A percentile compares a stretch with the other conserved stretches of the same genome.
phyloP scores from a whole-genome alignment of 495 filamentous ascomycete species.

The Lepraria neglecta region DNA sequence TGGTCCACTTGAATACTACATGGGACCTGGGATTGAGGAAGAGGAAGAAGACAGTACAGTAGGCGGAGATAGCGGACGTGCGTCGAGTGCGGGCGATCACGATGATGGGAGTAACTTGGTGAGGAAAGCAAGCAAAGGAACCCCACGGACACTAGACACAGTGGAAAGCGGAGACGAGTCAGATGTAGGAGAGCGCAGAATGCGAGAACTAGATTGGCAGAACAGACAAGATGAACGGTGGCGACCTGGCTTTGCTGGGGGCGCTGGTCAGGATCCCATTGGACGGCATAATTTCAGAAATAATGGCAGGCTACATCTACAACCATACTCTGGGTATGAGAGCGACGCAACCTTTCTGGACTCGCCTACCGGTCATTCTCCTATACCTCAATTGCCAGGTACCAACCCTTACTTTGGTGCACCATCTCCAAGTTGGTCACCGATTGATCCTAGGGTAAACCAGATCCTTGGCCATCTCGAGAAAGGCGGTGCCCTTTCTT shows the following conservation, averaged over 20 bases:
- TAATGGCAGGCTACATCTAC: conserved; percentile 19
- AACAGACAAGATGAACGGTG: conserved; percentile 26
- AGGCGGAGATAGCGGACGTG: conserved; percentile 29
- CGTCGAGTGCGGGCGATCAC: conserved; percentile 43
- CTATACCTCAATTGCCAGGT: conserved; percentile 14
- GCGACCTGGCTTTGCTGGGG: conserved; percentile 20
- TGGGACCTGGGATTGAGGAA: conserved; percentile 37
- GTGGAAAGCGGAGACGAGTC: conserved; percentile 43
- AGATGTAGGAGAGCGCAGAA: conserved; percentile 24
- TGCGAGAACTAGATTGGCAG: conserved; percentile 30
- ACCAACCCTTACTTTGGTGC: conserved; percentile 16
- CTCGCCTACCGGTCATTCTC: conserved; percentile 18
- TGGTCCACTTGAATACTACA: conserved; percentile 45
- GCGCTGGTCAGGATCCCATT: conserved; percentile 27
- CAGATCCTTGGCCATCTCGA: conserved; percentile 32
- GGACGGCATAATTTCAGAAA: conserved; percentile 27
- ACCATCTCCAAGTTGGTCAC: conserved; percentile 19
- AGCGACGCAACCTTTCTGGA: conserved; percentile 25
- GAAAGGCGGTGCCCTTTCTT: conserved; percentile 36
- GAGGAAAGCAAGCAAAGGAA: conserved; percentile 70
- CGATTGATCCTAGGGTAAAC: conserved; percentile 29
- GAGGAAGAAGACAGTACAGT: conserved; percentile 37
- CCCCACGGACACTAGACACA: conserved; percentile 62
- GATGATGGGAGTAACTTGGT: conserved; percentile 60
- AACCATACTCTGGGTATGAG: conserved; percentile 25